Evolutionary conservation across 495 filamentous ascomycete genomes (phyloP).

Genomic region (Pyrenula aspistea): DNA sequence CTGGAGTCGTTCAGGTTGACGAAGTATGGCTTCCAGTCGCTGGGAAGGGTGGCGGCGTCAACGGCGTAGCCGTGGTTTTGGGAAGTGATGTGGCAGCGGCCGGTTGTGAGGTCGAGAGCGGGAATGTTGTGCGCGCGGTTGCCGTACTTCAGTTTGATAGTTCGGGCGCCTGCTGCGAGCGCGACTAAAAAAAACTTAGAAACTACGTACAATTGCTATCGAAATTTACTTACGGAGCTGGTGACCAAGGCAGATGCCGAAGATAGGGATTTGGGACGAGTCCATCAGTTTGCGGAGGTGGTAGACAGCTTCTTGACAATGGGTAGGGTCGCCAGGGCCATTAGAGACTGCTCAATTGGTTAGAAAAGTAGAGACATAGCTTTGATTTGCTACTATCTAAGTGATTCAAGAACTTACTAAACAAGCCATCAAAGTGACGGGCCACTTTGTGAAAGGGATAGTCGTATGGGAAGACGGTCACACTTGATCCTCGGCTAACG

Average conservation of each 20-base stretch:
- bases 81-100: constrained; percentile 93
- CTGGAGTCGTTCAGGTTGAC: constrained; percentile 90
- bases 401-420: too few species aligned
- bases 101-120: constrained; percentile 83
- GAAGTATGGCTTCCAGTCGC: constrained; percentile 94
- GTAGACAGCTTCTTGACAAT: constrained; percentile 87
- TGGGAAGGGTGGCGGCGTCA: constrained; percentile 67
- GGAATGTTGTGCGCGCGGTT: constrained; percentile 98
- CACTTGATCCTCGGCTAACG: constrained; percentile 72
- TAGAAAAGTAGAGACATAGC: too few species aligned
- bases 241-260: constrained; percentile 94
- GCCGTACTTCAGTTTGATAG: constrained; percentile 93
- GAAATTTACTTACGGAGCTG: constrained; percentile 80
- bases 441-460: constrained; percentile 97
- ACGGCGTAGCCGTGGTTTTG: constrained; percentile 99
- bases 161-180: constrained; percentile 71
- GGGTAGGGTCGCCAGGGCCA: constrained; percentile 93
- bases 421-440: constrained; percentile 94
- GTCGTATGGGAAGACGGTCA: constrained; percentile 90
- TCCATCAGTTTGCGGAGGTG: constrained; percentile 83
- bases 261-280: constrained; percentile 76
- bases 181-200: too few species aligned
- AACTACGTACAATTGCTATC: too few species aligned
- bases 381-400: neutral
- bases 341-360: too few species aligned